These are phyloP conservation scores for Ceratonia siliqua DNA, from an alignment of 306 rosid genomes.

Conservation along the genomic window DNA sequence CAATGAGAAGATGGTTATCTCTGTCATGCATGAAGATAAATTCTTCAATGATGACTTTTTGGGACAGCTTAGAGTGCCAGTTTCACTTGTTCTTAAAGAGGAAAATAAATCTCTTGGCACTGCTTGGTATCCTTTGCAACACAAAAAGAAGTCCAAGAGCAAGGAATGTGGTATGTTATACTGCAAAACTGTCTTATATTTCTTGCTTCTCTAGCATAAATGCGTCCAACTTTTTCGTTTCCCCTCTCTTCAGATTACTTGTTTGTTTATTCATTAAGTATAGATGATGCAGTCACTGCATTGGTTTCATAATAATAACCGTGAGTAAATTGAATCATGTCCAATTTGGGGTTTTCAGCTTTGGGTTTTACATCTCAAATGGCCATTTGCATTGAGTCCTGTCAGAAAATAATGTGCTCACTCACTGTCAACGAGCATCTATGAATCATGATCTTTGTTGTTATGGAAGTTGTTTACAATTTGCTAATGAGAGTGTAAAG, in stretches of 20 bases:
- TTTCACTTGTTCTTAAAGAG: constrained; percentile 67
- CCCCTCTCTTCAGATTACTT: background rate
- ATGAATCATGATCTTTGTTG: background rate
- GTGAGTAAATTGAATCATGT: constrained; percentile 30
- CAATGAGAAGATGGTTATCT: constrained; percentile 58
- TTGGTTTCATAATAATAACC: constrained; percentile 24
- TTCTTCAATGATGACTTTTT: constrained; percentile 77
- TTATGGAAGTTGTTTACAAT: constrained; percentile 7
- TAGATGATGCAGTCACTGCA: background rate
- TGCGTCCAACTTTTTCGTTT: background rate
- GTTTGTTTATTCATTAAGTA: background rate
- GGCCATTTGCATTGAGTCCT: constrained; percentile 25
- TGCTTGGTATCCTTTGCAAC: constrained; percentile 74
- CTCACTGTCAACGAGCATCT: background rate
- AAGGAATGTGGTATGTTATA: constrained; percentile 71
- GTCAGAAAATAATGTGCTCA: constrained; percentile 9
- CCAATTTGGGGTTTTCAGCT: background rate
- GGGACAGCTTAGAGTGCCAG: constrained; percentile 63
- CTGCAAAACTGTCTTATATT: background rate
- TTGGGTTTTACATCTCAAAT: constrained; percentile 13
- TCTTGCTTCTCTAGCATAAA: background rate
- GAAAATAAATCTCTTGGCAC: constrained; percentile 60
- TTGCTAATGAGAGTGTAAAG: background rate
- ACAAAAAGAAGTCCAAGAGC: constrained; percentile 71
- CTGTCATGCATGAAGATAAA: constrained; percentile 81